A percentile compares a stretch with the other conserved stretches of the same genome.
Conservation (phyloP, 1,284 basidiomycete species). For the Leucoagaricus sp. region DNA sequence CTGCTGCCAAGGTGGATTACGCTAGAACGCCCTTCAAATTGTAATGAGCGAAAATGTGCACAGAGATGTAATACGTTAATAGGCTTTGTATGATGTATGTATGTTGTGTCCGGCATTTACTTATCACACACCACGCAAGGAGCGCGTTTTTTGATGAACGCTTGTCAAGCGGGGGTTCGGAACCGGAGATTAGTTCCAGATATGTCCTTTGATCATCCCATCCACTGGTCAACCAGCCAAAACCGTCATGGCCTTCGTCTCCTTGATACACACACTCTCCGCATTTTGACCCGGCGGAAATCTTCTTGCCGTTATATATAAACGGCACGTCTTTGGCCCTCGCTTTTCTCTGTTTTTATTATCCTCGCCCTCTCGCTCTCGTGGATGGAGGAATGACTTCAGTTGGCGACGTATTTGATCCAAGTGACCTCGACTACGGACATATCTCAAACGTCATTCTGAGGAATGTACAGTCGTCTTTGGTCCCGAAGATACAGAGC, state of each 20-base stretch:
- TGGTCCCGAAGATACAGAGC: conserved; percentile 11
- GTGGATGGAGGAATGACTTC: background rate
- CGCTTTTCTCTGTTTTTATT: background rate
- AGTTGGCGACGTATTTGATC: conserved; percentile 8
- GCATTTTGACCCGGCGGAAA: background rate
- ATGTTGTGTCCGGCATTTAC: background rate
- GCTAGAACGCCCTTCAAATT: conserved; percentile 55
- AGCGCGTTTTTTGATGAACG: conserved; percentile 14
- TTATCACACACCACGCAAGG: background rate
- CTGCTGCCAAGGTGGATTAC: conserved; percentile 65
- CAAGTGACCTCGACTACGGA: conserved; percentile 9
- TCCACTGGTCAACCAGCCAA: background rate
- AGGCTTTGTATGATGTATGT: background rate
- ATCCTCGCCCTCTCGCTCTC: background rate
- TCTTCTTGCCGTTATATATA: background rate
- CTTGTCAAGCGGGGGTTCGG: no score
- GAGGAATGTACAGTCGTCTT: conserved; percentile 8
- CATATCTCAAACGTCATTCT: conserved; percentile 14
- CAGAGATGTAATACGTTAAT: background rate
- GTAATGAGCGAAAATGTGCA: conserved; percentile 26
- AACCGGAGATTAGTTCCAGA: background rate
- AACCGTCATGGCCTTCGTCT: background rate
- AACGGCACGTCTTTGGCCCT: background rate
- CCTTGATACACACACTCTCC: conserved; percentile 12
- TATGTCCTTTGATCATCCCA: conserved; percentile 7